Evolutionary conservation across 768 basidiomycete species (phyloP).

Genomic region (Podaxis sp.): DNA sequence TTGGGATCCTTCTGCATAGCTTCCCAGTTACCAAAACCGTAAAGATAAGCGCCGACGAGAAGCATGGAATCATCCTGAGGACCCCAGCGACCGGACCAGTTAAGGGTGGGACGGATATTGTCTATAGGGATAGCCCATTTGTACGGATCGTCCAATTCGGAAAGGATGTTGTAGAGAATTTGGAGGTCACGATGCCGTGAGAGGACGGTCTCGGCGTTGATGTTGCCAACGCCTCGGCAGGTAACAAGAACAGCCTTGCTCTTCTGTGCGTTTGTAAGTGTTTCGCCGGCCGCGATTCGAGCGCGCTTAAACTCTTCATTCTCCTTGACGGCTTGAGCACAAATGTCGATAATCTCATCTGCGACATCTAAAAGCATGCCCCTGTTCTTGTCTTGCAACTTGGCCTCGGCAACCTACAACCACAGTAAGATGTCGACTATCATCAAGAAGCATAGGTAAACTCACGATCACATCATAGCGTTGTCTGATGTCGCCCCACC

Average conservation of each 20-base stretch:
- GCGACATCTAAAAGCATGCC: conserved; percentile 87
- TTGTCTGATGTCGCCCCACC: conserved; percentile 96
- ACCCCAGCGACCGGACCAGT: conserved; percentile 97
- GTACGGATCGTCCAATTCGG: conserved; percentile 68
- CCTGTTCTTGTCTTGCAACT: conserved; percentile 91
- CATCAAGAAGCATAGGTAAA: conserved; percentile 18
- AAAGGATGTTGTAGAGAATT: conserved; percentile 81
- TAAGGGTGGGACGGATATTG: conserved; percentile 88
- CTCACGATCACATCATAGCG: conserved; percentile 93
- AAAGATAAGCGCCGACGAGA: conserved; percentile 86
- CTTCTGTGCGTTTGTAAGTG: conserved; percentile 89
- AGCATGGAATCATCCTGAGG: conserved; percentile 92
- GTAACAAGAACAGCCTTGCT: conserved; percentile 96
- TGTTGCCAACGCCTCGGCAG: conserved; percentile 84
- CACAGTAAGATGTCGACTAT: conserved; percentile 8
- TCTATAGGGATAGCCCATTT: conserved; percentile 90
- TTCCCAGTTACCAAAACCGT: conserved; percentile 98
- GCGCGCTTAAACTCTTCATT: conserved; percentile 79
- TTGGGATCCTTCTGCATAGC: conserved; percentile 85
- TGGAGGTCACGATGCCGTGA: conserved; percentile 87
- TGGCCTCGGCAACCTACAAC: conserved; percentile 78
- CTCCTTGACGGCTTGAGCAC: conserved; percentile 78
- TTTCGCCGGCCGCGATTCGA: conserved; percentile 79
- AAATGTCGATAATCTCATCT: conserved; percentile 90
- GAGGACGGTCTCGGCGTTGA: conserved; percentile 97